Conservation (phyloP, 495 filamentous ascomycete genomes). For the Penicillium chermesinum region DNA sequence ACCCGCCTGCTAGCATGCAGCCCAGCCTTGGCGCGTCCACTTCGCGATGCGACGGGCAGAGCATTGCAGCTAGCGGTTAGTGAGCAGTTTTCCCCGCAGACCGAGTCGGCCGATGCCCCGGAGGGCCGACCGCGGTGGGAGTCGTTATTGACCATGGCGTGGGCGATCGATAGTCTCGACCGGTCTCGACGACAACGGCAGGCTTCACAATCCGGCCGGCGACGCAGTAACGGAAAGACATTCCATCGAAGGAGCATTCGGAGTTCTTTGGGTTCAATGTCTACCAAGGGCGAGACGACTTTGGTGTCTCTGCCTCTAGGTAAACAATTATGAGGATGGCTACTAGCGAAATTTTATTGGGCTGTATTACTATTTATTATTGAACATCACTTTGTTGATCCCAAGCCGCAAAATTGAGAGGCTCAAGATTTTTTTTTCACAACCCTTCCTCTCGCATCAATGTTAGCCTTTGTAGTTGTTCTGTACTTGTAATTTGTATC, state of each 20-base stretch:
- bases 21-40: conserved; percentile 86
- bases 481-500: no score
- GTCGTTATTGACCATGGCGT: conserved; percentile 43
- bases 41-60: conserved; percentile 85
- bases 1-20: conserved; percentile 68
- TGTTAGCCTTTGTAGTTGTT: no score
- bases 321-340: conserved; percentile 30
- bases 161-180: conserved; percentile 44
- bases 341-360: no score
- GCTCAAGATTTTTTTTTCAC: no score
- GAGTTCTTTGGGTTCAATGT: conserved; percentile 41
- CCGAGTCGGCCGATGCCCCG: conserved; percentile 27
- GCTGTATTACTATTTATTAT: conserved; percentile 12
- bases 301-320: conserved; percentile 34
- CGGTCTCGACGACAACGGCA: conserved; percentile 30
- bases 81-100: conserved; percentile 31
- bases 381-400: conserved; percentile 30
- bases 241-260: conserved; percentile 24
- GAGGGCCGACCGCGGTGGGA: conserved; percentile 39
- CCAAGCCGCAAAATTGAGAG: conserved; percentile 1
- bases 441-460: no score
- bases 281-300: conserved; percentile 22
- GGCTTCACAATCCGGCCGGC: conserved; percentile 30
- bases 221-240: conserved; percentile 32
- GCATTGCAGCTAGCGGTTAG: conserved; percentile 65